Conservation (phyloP, 2,329 filamentous ascomycete genomes). For the Aspergillus sp. region DNA sequence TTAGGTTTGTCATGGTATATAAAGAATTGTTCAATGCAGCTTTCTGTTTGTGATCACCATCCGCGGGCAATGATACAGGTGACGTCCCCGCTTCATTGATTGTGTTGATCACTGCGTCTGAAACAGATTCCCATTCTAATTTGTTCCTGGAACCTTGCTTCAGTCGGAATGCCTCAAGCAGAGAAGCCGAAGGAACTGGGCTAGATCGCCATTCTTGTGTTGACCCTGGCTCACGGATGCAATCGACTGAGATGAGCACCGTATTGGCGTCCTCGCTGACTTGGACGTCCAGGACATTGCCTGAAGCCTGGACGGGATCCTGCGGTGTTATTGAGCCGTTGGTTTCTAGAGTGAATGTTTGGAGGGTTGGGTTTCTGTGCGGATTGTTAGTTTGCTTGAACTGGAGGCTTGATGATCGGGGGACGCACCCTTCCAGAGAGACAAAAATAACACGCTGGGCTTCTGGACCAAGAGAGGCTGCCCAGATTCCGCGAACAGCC, state of each 20-base stretch:
- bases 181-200: constrained; percentile 17
- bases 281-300: constrained; percentile 65
- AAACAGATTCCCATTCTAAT: constrained; percentile 27
- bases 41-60: constrained; percentile 29
- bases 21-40: constrained; percentile 36
- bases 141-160: constrained; percentile 15
- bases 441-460: constrained; percentile 44
- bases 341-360: constrained; percentile 60
- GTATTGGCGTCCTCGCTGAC: constrained; percentile 27
- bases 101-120: constrained; percentile 18
- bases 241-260: constrained; percentile 55
- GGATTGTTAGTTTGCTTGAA: constrained; percentile 32
- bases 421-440: constrained; percentile 60
- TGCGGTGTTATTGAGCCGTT: constrained; percentile 52
- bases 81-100: constrained; percentile 35
- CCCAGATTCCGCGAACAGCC: constrained; percentile 56
- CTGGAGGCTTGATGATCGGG: neutral
- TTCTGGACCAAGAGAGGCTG: constrained; percentile 22
- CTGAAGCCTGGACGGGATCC: constrained; percentile 56
- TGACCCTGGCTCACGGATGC: constrained; percentile 52
- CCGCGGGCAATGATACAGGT: constrained; percentile 23
- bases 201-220: constrained; percentile 39
- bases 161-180: constrained; percentile 33
- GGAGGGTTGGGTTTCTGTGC: constrained; percentile 65
- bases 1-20: constrained; percentile 41